Evolutionary conservation across 1,139 yeast species (phyloP).

Genomic region (Candida mesenterica): DNA sequence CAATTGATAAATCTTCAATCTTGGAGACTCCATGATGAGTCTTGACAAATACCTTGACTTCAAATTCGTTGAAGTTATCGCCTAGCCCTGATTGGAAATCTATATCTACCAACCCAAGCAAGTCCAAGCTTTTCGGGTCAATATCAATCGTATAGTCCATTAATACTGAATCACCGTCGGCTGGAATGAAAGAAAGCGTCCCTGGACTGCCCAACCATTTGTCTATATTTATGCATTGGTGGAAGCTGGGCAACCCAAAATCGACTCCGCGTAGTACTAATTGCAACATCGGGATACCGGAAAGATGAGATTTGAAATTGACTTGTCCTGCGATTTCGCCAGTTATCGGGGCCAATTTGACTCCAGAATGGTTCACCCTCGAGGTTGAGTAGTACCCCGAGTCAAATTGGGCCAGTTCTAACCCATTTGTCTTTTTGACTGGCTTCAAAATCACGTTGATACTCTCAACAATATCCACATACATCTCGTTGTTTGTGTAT

Average conservation of each 20-base stretch:
- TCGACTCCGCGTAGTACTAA: slow-evolving; percentile 48
- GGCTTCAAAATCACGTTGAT: slow-evolving; percentile 46
- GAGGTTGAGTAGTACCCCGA: slow-evolving; percentile 20
- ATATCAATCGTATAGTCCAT: slow-evolving; percentile 65
- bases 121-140: slow-evolving; percentile 21
- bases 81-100: slow-evolving; percentile 67
- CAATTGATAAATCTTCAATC: slow-evolving; percentile 57
- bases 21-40: slow-evolving; percentile 49
- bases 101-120: slow-evolving; percentile 57
- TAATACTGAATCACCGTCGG: slow-evolving; percentile 74
- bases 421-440: slow-evolving; percentile 2
- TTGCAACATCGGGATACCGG: slow-evolving; percentile 74
- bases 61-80: slow-evolving; percentile 65
- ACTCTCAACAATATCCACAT: slow-evolving; percentile 70
- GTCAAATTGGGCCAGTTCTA: slow-evolving; percentile 11
- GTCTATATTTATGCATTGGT: slow-evolving; percentile 53
- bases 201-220: slow-evolving; percentile 43
- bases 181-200: slow-evolving; percentile 71
- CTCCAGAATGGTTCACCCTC: slow-evolving; percentile 12
- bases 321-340: slow-evolving; percentile 68
- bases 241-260: slow-evolving; percentile 53
- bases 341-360: slow-evolving; percentile 40
- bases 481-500: slow-evolving; percentile 75
- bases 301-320: slow-evolving; percentile 61
- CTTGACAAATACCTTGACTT: slow-evolving; percentile 58